These are phyloP conservation scores for Fragaria nilgerrensis DNA, from an alignment of 306 rosid genomes.

Conservation along the genomic window DNA sequence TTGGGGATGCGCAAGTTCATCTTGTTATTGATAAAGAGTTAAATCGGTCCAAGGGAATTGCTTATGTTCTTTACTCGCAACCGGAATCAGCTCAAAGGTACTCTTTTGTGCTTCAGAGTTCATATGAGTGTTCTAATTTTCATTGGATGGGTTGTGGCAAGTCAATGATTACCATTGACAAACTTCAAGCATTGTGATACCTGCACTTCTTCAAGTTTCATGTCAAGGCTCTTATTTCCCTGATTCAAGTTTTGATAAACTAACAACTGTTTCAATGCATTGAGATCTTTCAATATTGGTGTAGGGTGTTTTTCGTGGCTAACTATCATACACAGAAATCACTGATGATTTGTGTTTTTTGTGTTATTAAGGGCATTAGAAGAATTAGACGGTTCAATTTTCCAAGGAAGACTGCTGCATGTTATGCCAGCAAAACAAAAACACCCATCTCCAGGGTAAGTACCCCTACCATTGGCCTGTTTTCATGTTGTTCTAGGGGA, in stretches of 20 bases:
- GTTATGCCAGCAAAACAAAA: conserved; percentile 74
- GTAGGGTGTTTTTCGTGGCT: not conserved
- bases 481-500: not conserved
- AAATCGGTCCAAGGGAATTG: conserved; percentile 75
- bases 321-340: not conserved
- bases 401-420: conserved; percentile 93
- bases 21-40: conserved; percentile 75
- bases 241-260: not conserved
- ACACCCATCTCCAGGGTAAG: conserved; percentile 56
- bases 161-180: not conserved
- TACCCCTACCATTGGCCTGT: not conserved
- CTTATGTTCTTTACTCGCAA: conserved; percentile 53
- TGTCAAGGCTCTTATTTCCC: not conserved
- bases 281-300: not conserved
- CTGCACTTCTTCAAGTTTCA: not conserved
- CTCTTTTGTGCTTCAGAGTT: conserved; percentile 11
- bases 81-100: conserved; percentile 71
- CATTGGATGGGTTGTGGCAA: not conserved
- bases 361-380: conserved; percentile 39
- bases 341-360: not conserved
- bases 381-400: conserved; percentile 69
- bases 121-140: conserved; percentile 11
- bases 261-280: not conserved
- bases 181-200: not conserved
- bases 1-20: conserved; percentile 73